Conservation (phyloP, 2,329 filamentous ascomycete species). For the Nemania sp. region DNA sequence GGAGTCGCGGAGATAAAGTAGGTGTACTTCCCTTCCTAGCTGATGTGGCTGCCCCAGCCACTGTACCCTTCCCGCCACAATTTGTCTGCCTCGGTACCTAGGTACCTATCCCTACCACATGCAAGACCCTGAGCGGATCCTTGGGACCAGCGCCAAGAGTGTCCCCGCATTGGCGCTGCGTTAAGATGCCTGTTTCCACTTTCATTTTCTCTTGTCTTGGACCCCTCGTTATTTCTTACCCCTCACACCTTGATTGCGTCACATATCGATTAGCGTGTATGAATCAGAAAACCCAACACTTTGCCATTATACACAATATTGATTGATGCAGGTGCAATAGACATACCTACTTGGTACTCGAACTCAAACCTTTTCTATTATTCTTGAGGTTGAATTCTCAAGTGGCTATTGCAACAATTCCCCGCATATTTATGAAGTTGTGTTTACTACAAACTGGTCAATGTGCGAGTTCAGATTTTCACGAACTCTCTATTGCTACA, state of each 20-base stretch:
- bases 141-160: no score
- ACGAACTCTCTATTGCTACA: neutral
- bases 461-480: neutral
- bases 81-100: neutral
- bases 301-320: no score
- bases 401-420: neutral
- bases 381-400: no score
- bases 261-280: neutral
- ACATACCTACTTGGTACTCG: no score
- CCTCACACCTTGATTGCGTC: slow-evolving; percentile 7
- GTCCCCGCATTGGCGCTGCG: no score
- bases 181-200: no score
- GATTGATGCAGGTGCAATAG: no score
- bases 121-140: no score
- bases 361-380: no score
- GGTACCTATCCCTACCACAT: neutral
- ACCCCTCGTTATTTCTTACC: slow-evolving; percentile 7
- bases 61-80: slow-evolving; percentile 1
- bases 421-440: neutral
- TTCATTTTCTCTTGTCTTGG: slow-evolving; percentile 3
- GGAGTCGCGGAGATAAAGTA: no score
- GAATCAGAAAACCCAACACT: no score
- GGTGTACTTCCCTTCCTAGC: no score
- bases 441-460: neutral
- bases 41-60: slow-evolving; percentile 10